phyloP scores from a whole-genome alignment of 164 flowering plant genomes.

The Nelumbo lutea region DNA sequence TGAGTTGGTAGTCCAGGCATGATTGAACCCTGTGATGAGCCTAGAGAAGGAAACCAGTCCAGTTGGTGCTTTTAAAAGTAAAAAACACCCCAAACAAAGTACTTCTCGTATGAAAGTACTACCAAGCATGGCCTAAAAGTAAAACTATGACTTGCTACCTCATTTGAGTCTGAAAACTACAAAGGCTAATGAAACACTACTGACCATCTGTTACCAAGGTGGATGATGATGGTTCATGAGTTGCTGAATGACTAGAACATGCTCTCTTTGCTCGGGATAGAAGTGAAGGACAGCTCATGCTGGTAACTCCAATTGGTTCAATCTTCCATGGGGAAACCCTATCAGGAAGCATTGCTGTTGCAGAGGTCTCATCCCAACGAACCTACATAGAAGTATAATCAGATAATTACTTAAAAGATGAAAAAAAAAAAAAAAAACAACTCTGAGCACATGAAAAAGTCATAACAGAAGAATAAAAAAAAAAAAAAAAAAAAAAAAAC shows the following conservation, averaged over 20 bases:
- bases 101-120: too few relatives aligned
- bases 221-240: conserved; percentile 19
- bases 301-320: conserved; percentile 20
- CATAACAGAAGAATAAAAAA: too few relatives aligned
- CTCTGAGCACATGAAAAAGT: background rate
- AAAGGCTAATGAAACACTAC: conserved; percentile 10
- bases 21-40: conserved; percentile 13
- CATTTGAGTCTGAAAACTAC: background rate
- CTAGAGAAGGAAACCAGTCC: conserved; percentile 6
- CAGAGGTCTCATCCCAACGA: conserved; percentile 44
- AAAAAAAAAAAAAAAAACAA: background rate
- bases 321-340: conserved; percentile 58
- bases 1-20: conserved; percentile 13
- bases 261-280: conserved; percentile 25
- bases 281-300: conserved; percentile 9
- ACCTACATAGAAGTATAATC: conserved; percentile 29
- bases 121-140: background rate
- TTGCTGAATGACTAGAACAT: conserved; percentile 11
- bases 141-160: background rate
- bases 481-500: background rate
- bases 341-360: conserved; percentile 22
- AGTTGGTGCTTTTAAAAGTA: conserved; percentile 1
- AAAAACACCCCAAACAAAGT: background rate
- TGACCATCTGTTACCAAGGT: conserved; percentile 24
- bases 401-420: background rate